A percentile compares a stretch with the other conserved stretches of the same genome.
Conservation (phyloP, 1,284 basidiomycete genomes). For the Puccinia horiana region DNA sequence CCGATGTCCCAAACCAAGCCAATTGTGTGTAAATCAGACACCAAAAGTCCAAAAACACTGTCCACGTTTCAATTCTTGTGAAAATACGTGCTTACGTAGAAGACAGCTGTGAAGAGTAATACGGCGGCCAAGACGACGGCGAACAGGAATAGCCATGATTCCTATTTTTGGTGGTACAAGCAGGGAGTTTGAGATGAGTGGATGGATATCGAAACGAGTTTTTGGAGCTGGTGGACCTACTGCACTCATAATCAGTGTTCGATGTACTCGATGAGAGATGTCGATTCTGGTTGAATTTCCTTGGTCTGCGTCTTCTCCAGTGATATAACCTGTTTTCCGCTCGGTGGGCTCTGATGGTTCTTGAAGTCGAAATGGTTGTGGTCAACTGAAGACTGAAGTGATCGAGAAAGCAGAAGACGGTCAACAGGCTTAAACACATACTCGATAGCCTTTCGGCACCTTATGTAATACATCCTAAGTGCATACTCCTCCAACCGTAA, state of each 20-base stretch:
- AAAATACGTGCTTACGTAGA: slow-evolving; percentile 73
- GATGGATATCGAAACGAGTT: not conserved
- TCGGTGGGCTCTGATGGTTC: not conserved
- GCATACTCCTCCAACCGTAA: too few species aligned
- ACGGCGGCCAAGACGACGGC: slow-evolving; percentile 88
- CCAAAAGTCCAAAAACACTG: not conserved
- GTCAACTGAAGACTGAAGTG: not conserved
- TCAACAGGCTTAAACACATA: not conserved
- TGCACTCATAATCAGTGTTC: slow-evolving; percentile 24
- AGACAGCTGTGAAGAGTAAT: slow-evolving; percentile 93
- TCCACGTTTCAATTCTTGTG: not conserved
- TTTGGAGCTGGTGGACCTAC: not conserved
- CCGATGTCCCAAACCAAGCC: not conserved
- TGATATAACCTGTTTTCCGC: not conserved
- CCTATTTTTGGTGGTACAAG: slow-evolving; percentile 49
- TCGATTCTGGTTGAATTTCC: not conserved
- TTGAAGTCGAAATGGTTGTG: not conserved
- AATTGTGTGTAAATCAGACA: not conserved
- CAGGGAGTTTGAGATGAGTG: not conserved
- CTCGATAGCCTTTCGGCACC: too few species aligned
- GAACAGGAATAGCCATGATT: slow-evolving; percentile 92
- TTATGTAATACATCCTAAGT: too few species aligned
- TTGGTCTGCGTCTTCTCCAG: not conserved
- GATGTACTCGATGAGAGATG: not conserved
- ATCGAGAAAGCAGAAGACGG: not conserved